phyloP scores from a whole-genome alignment of 1,284 basidiomycete species.

The Cronartium ribicola region DNA sequence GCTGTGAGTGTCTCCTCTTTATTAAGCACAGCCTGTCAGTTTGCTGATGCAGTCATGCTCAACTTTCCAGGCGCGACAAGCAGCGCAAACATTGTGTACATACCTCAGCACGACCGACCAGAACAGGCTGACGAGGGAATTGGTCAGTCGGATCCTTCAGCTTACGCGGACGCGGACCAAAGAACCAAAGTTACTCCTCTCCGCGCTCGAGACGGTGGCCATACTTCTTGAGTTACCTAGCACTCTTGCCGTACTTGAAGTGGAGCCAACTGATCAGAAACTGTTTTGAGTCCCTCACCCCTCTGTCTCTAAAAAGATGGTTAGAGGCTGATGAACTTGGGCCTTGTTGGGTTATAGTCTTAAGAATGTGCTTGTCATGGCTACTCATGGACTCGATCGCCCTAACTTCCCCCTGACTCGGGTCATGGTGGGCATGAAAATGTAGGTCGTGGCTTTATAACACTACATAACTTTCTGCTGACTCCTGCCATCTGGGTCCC shows the following conservation, averaged over 20 bases:
- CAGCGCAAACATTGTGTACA: not conserved
- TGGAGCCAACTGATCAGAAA: not conserved
- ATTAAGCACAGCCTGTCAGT: no score
- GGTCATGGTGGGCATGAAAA: conserved; percentile 30
- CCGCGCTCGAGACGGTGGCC: not conserved
- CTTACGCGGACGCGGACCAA: not conserved
- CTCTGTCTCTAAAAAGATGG: not conserved
- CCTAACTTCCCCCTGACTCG: conserved; percentile 24
- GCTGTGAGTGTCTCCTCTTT: conserved; percentile 3
- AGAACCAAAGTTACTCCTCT: not conserved
- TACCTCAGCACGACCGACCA: not conserved
- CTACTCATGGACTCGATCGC: conserved; percentile 17
- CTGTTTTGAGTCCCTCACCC: not conserved
- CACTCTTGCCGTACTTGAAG: not conserved
- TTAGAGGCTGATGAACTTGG: not conserved
- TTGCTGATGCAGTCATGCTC: no score
- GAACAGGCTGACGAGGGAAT: not conserved
- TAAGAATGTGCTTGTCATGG: conserved; percentile 7
- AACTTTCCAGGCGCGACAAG: not conserved
- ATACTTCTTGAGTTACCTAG: not conserved
- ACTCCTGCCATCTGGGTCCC: not conserved
- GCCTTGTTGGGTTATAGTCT: conserved; percentile 1
- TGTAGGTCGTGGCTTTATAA: conserved; percentile 13
- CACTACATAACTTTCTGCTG: not conserved
- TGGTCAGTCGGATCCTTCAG: not conserved